Percentiles rank a stretch among this genome's conserved stretches.
Conservation (phyloP, 345 rosid species). For the Gossypium longicalyx region DNA sequence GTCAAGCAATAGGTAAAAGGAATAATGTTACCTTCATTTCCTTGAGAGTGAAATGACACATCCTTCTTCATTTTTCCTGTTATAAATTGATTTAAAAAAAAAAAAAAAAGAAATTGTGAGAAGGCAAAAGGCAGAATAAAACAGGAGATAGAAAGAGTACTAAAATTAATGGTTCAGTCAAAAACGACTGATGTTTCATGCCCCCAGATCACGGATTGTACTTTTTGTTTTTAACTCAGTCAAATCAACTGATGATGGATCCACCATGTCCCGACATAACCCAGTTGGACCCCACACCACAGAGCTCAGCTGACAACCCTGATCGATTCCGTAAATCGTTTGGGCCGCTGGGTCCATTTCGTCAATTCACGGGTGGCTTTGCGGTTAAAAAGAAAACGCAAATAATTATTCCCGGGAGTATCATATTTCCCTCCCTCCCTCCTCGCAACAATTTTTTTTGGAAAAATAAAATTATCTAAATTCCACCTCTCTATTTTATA, state of each 20-base stretch:
- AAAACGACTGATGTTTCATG: neutral
- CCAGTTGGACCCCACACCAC: neutral
- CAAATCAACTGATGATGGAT: neutral
- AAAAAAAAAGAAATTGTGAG: no score
- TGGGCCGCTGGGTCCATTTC: neutral
- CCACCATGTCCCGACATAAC: neutral
- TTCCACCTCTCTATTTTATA: no score
- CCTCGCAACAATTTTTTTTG: neutral
- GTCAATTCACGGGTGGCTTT: neutral
- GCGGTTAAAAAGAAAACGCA: neutral
- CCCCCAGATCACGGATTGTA: neutral
- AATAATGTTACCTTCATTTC: no score
- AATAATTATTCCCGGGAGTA: neutral
- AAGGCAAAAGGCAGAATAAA: no score
- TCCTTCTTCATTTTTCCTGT: no score
- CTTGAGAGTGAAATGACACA: no score
- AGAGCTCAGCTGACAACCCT: neutral
- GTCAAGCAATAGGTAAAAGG: no score
- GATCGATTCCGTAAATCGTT: neutral
- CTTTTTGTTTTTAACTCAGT: neutral
- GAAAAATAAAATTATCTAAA: neutral
- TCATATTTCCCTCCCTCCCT: constrained; percentile 13
- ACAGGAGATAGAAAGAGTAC: no score
- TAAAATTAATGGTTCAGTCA: neutral
- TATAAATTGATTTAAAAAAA: no score